Conservation (phyloP, 139 green algal genomes). For the Nannochloris sp. region DNA sequence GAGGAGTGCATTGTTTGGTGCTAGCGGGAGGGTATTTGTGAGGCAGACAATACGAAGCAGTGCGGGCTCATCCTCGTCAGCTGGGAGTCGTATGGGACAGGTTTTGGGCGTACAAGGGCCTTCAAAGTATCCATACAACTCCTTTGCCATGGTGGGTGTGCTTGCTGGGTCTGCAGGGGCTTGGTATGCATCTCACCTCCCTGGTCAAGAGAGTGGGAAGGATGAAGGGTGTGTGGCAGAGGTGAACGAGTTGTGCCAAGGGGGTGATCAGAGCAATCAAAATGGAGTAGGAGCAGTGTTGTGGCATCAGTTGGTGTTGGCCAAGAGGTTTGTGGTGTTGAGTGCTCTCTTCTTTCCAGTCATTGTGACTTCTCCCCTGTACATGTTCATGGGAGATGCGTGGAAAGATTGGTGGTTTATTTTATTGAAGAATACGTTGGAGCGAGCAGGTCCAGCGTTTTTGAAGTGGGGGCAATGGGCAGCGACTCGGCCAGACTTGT, state of each 20-base stretch:
- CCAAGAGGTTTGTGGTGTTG: conserved; percentile 45
- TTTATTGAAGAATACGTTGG: conserved; percentile 69
- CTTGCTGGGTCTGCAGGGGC: background rate
- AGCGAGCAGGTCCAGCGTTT: conserved; percentile 64
- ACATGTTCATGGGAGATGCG: background rate
- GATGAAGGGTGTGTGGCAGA: background rate
- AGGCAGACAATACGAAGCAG: background rate
- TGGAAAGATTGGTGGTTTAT: conserved; percentile 44
- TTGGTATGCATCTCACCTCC: background rate
- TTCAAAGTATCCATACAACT: no score
- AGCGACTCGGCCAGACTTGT: conserved; percentile 60
- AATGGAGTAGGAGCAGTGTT: background rate
- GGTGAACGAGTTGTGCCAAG: background rate
- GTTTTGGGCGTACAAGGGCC: no score
- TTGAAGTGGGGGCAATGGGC: conserved; percentile 90
- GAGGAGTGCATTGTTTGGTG: no score
- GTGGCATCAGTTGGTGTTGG: conserved; percentile 31
- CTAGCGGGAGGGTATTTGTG: no score
- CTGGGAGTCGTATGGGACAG: no score
- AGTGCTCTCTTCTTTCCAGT: conserved; percentile 48
- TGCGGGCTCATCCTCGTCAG: background rate
- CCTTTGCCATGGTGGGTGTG: background rate
- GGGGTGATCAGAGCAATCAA: no score
- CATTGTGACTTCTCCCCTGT: conserved; percentile 24
- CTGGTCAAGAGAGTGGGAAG: background rate